Percentiles rank a stretch among this genome's conserved stretches.
phyloP scores from a whole-genome alignment of 2,329 filamentous ascomycete genomes.

The Paraphaeosphaeria sporulosa region DNA sequence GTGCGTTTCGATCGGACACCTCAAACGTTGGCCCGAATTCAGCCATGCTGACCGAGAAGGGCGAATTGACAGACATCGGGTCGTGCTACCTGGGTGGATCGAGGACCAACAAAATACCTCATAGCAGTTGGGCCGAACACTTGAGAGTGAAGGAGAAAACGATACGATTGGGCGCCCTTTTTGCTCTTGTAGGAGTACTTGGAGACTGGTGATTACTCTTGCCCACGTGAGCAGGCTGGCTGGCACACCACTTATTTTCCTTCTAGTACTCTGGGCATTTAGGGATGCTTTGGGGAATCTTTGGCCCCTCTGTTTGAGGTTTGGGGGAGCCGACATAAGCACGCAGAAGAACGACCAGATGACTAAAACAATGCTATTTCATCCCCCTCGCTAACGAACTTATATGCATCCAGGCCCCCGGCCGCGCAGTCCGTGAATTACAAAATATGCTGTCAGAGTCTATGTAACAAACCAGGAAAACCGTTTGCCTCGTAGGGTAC shows the following conservation, averaged over 20 bases:
- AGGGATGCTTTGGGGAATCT: background rate
- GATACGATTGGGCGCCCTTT: no score
- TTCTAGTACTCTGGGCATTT: no score
- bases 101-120: conserved; percentile 47
- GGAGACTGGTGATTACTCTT: no score
- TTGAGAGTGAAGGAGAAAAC: background rate
- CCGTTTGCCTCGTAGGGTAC: conserved; percentile 24
- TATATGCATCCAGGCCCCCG: conserved; percentile 21
- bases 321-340: no score
- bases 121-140: background rate
- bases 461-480: conserved; percentile 22
- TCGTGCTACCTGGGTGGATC: conserved; percentile 74
- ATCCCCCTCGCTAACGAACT: conserved; percentile 22
- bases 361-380: conserved; percentile 12
- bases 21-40: conserved; percentile 79
- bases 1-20: conserved; percentile 72
- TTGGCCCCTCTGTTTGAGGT: background rate
- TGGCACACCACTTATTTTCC: no score
- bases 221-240: no score
- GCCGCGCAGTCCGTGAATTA: conserved; percentile 26
- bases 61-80: conserved; percentile 77
- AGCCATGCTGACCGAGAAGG: conserved; percentile 72
- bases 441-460: conserved; percentile 24
- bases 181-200: no score
- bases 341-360: background rate